Evolutionary conservation across 2,329 filamentous ascomycete species (phyloP), one percentile per base, ranked within the genome.

Genomic region (Aspergillus brasiliensis): DNA sequence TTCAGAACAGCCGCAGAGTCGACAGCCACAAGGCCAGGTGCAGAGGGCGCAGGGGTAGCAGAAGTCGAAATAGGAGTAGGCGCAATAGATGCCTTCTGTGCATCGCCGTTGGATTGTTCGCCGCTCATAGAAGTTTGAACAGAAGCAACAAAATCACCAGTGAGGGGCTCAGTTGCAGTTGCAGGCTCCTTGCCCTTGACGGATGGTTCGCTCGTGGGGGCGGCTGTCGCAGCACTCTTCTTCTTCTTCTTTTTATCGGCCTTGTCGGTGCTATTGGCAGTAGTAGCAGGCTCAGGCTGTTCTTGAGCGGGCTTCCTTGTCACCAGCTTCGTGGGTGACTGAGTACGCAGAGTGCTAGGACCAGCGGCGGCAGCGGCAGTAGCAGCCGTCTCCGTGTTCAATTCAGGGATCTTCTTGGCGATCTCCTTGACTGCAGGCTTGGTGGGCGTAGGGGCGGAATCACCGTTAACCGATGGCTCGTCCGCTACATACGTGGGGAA

Each of bases 171-270:
- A 48, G 28, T 60, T 49, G 65, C 60, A 23, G 62, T 37, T 10
- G 64, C 53, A 48, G 61, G 61, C 58, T 76, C 71, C 56, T 74
- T 78, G 58, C 71, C 76, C 62, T 88, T 86, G 2, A 77, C 78
- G 34, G 52, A 46, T n/a, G 52, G 38, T 31, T 55, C 52, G 34
- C 38, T 27, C n/a, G 77, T 74, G 11, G 79, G 76, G 3, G 82
- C 81, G 31, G 55, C 52, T 10, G 58, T 51, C 11, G 58, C 56
- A 25, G 65, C 59, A 23, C 76, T 74, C 59, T 80, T 81, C 61
- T 83, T 84, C 81, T 92, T 94, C 82, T 91, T 84, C 71, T 85
- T 91, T 80, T 88, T 90, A 68, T 91, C 89, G 1, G 78, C 68
- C 76, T 87, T 89, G 63, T 90, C 88, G 0, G 77, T 65, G 25